These are phyloP conservation scores for Tetrapisispora nanseiensis DNA, from an alignment of 805 yeast genomes.

Conservation along the genomic window DNA sequence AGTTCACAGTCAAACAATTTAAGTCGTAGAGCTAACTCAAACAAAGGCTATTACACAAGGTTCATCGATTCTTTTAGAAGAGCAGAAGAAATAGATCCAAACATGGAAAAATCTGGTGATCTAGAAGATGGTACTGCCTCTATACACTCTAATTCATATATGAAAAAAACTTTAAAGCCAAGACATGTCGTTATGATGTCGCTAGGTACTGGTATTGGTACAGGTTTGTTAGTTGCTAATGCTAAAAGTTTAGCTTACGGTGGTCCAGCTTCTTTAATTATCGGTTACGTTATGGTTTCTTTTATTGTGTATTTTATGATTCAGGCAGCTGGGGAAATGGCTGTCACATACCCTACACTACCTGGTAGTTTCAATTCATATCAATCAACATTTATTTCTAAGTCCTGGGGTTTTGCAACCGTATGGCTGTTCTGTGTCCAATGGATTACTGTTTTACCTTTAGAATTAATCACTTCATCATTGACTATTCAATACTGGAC, in stretches of 20 bases:
- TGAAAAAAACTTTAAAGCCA: conserved; percentile 17
- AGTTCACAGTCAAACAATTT: background rate
- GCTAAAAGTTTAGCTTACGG: conserved; percentile 37
- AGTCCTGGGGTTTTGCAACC: conserved; percentile 62
- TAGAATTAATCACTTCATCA: conserved; percentile 54
- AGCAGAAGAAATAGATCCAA: conserved; percentile 4
- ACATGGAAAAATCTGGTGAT: conserved; percentile 3
- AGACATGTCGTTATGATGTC: conserved; percentile 65
- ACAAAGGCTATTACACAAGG: conserved; percentile 1
- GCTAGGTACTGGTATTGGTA: conserved; percentile 76
- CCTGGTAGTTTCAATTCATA: conserved; percentile 35
- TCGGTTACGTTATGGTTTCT: conserved; percentile 49
- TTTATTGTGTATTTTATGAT: conserved; percentile 48
- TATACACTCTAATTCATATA: conserved; percentile 6
- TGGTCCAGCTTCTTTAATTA: conserved; percentile 40
- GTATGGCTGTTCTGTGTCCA: conserved; percentile 62
- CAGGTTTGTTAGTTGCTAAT: conserved; percentile 52
- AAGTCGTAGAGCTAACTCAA: background rate
- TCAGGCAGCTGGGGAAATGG: conserved; percentile 39
- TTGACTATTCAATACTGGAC: conserved; percentile 46
- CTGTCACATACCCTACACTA: conserved; percentile 33
- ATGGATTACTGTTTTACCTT: conserved; percentile 54
- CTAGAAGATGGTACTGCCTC: conserved; percentile 9
- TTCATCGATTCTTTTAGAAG: conserved; percentile 20
- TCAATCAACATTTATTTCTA: conserved; percentile 41